These are phyloP conservation scores for Blastomyces percursus DNA, from an alignment of 2,329 filamentous ascomycete species.

Conservation along the genomic window DNA sequence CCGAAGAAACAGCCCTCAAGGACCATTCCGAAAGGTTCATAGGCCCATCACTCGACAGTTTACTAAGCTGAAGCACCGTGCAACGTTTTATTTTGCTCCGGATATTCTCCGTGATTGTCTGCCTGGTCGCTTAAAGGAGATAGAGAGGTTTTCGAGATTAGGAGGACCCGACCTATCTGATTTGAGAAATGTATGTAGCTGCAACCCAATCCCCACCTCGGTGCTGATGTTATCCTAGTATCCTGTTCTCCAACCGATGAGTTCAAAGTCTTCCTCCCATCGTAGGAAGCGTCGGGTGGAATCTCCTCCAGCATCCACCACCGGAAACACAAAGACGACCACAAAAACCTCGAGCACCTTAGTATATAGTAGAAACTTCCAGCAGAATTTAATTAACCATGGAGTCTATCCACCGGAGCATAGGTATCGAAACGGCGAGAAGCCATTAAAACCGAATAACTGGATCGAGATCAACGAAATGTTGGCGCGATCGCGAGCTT, in stretches of 20 bases:
- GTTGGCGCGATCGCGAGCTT: constrained; percentile 21
- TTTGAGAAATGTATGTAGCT: constrained; percentile 24
- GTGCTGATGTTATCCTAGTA: constrained; percentile 14
- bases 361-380: constrained; percentile 27
- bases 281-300: constrained; percentile 7
- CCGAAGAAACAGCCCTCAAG: constrained; percentile 11
- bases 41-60: constrained; percentile 8
- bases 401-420: constrained; percentile 22
- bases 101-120: constrained; percentile 7
- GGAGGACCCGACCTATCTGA: constrained; percentile 28
- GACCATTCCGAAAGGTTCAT: background rate
- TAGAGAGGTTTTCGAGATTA: constrained; percentile 22
- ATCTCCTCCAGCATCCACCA: constrained; percentile 6
- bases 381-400: constrained; percentile 30
- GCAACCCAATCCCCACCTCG: constrained; percentile 3
- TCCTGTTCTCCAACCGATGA: constrained; percentile 16
- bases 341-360: constrained; percentile 10
- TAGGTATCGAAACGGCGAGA: constrained; percentile 17
- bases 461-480: constrained; percentile 22
- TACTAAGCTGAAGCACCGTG: constrained; percentile 4
- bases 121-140: constrained; percentile 5
- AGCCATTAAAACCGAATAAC: constrained; percentile 22
- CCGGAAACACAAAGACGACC: constrained; percentile 20
- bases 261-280: constrained; percentile 14
- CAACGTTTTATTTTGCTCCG: background rate